phyloP scores from a whole-genome alignment of 345 rosid genomes.

The Eucalyptus erythrocorys region DNA sequence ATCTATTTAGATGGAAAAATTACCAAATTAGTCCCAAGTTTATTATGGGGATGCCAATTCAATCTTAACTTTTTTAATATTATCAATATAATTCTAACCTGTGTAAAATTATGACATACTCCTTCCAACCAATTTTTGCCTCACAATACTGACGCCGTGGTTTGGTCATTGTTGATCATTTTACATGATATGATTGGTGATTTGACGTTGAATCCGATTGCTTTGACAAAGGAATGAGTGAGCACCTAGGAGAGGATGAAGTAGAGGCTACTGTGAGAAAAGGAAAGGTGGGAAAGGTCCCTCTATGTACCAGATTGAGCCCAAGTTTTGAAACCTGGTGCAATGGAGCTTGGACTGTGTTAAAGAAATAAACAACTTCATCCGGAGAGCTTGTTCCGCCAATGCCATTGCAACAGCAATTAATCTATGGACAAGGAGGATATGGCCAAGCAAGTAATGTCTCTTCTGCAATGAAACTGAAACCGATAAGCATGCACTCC shows the following conservation, averaged over 20 bases:
- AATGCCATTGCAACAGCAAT: not conserved
- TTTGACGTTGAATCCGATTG: not conserved
- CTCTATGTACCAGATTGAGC: not conserved
- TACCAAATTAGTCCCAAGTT: too few relatives aligned
- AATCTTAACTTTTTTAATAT: too few relatives aligned
- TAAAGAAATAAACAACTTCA: not conserved
- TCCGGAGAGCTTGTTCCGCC: not conserved
- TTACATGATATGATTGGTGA: too few relatives aligned
- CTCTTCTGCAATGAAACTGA: not conserved
- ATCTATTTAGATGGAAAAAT: too few relatives aligned
- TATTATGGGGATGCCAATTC: too few relatives aligned
- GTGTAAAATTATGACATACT: too few relatives aligned
- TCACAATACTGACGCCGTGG: not conserved
- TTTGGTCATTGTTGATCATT: too few relatives aligned
- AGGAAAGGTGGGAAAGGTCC: not conserved
- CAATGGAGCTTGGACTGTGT: not conserved
- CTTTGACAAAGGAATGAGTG: not conserved
- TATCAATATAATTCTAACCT: too few relatives aligned
- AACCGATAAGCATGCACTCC: not conserved
- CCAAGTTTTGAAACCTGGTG: not conserved
- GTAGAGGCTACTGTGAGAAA: not conserved
- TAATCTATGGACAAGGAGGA: not conserved
- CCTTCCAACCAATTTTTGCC: too few relatives aligned
- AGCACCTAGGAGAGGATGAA: not conserved
- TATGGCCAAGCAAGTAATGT: not conserved